These are phyloP conservation scores for Pelargonium hybrid DNA, from an alignment of 441 rosid genomes.

Conservation along the genomic window DNA sequence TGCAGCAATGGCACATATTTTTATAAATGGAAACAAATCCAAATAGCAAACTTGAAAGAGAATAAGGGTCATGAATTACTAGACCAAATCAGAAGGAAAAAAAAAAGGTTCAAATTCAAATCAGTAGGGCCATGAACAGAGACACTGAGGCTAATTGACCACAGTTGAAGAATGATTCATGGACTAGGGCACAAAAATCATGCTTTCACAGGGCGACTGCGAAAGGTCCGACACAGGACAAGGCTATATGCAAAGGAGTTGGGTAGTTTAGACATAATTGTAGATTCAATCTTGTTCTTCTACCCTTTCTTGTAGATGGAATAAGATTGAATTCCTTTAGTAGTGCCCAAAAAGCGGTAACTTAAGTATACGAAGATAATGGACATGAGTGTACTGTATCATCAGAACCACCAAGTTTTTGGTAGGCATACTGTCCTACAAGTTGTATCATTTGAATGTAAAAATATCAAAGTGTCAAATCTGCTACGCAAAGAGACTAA, in stretches of 20 bases:
- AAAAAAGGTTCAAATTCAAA: neutral
- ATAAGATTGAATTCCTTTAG: neutral
- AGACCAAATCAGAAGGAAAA: neutral
- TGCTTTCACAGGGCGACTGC: neutral
- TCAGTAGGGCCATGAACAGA: neutral
- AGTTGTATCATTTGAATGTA: neutral
- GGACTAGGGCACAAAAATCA: neutral
- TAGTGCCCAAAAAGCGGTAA: neutral
- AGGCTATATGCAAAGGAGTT: conserved; percentile 2
- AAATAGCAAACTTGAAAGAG: neutral
- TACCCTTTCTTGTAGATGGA: conserved; percentile 1
- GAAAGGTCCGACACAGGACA: neutral
- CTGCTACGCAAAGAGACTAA: neutral
- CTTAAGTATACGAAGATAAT: neutral
- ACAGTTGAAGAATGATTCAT: neutral
- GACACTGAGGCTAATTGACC: neutral
- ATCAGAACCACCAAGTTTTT: neutral
- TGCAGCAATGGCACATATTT: neutral
- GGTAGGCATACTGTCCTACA: neutral
- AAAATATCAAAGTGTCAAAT: neutral
- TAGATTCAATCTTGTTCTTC: neutral
- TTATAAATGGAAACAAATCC: conserved; percentile 4
- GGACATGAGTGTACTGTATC: neutral
- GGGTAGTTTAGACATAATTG: conserved; percentile 1
- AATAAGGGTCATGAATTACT: neutral